Percentiles rank a stretch among this genome's conserved stretches.
Conservation (phyloP, 1,139 yeast genomes). For the Zygosaccharomyces sapae region DNA sequence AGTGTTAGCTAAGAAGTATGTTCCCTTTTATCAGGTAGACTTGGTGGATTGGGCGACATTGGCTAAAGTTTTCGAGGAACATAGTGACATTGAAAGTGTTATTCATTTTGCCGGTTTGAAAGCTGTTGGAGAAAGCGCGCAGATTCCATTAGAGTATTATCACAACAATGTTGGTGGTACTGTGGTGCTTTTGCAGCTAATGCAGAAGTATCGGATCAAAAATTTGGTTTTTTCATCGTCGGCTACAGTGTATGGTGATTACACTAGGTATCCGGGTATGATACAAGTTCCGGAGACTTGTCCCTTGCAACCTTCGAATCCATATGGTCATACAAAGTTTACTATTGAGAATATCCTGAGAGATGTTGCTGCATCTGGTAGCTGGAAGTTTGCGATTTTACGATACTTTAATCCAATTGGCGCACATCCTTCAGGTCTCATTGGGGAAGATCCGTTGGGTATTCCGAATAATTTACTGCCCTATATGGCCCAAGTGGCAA, state of each 20-base stretch:
- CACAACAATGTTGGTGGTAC: constrained; percentile 69
- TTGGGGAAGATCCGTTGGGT: constrained; percentile 80
- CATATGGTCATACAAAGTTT: constrained; percentile 71
- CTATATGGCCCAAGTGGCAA: constrained; percentile 72
- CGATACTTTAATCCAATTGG: constrained; percentile 83
- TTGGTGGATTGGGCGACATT: constrained; percentile 50
- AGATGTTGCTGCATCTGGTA: constrained; percentile 44
- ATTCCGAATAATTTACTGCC: constrained; percentile 75
- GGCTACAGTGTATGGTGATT: constrained; percentile 85
- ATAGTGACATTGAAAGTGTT: constrained; percentile 53
- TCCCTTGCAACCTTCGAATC: constrained; percentile 72
- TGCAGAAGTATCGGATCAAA: constrained; percentile 47
- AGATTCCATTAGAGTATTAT: constrained; percentile 67
- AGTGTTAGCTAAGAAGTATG: constrained; percentile 44
- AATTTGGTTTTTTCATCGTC: constrained; percentile 73
- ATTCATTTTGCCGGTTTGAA: constrained; percentile 84
- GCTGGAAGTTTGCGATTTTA: constrained; percentile 62
- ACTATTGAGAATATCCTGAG: constrained; percentile 60
- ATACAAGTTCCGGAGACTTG: constrained; percentile 78
- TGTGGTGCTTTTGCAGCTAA: constrained; percentile 51
- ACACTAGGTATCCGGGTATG: constrained; percentile 66
- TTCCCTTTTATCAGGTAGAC: constrained; percentile 61
- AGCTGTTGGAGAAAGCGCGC: constrained; percentile 79
- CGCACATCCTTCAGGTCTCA: constrained; percentile 74
- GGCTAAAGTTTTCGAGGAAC: constrained; percentile 46